A percentile compares a stretch with the other conserved stretches of the same genome.
phyloP scores from a whole-genome alignment of 768 basidiomycete species.

The Strobilomyces confusus region DNA sequence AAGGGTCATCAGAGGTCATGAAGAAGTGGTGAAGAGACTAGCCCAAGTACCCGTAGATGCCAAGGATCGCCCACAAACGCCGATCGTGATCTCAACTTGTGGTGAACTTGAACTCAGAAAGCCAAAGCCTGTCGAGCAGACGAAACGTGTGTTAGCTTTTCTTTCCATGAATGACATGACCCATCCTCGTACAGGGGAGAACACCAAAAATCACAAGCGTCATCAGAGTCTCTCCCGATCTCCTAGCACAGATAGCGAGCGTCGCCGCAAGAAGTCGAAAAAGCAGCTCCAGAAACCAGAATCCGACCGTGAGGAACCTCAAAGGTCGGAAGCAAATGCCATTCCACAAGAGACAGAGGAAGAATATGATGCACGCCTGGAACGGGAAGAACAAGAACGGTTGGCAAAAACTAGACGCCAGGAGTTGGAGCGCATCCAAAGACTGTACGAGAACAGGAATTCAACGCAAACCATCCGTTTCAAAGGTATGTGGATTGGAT shows the following conservation, averaged over 20 bases:
- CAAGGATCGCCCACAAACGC: conserved; percentile 66
- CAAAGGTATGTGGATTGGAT: conserved; percentile 44
- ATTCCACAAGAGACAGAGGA: conserved; percentile 57
- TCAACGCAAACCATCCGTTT: conserved; percentile 50
- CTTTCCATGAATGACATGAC: neutral
- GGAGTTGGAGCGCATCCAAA: conserved; percentile 49
- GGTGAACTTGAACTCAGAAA: conserved; percentile 78
- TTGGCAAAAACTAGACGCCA: conserved; percentile 42
- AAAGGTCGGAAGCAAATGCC: neutral
- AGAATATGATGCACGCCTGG: conserved; percentile 66
- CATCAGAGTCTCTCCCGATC: conserved; percentile 25
- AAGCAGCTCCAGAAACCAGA: conserved; percentile 5
- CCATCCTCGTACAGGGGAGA: conserved; percentile 6
- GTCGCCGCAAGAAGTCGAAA: conserved; percentile 28
- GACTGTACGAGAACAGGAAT: conserved; percentile 31
- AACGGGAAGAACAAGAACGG: conserved; percentile 63
- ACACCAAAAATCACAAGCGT: conserved; percentile 18
- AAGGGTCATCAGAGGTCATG: conserved; percentile 55
- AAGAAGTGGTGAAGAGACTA: conserved; percentile 56
- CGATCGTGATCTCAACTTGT: conserved; percentile 69
- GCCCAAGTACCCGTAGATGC: conserved; percentile 65
- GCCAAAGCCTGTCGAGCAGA: conserved; percentile 6
- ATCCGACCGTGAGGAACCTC: conserved; percentile 8
- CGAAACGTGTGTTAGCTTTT: conserved; percentile 10
- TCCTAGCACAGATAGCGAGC: conserved; percentile 25